Base-by-base conservation (phyloP, 139 green algal genomes). In the Tetradesmus obliquus region DNA sequence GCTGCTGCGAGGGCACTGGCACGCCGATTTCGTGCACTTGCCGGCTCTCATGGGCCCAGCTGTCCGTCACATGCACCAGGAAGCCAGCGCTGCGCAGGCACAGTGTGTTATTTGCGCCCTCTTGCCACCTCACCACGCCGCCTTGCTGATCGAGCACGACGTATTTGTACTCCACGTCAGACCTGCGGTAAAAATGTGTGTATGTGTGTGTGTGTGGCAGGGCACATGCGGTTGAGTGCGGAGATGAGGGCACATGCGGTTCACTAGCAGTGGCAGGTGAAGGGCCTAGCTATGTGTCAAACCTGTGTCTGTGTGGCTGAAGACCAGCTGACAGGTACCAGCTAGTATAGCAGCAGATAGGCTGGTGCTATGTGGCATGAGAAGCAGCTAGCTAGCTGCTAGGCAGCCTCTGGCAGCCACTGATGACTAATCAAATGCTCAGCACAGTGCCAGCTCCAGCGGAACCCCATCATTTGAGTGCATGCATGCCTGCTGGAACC, bases 101-200 rank as follows among this genome's bases (percentile, higher is more conserved):
- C 10, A 91, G 55, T 24, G 8, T 76, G 88, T 91, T 91, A 55
- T 91, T 91, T 5, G 55, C 8, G 2, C 88, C 88, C 76, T 86
- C 79, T 55, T 91, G 88, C 88, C 88, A 91, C 15, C 88, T 9
- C 1, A 81, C 19, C 0, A 86, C 79, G 55, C 17, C 17, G 45
- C 76, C 55, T 2, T 54, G 20, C 12, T 71, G 45, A 12, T 17
- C 6, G 10, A 86, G 15, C 7, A 91, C 88, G 4, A 91, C 32
- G 57, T 91, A 91, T 19, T 91, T 91, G 76, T 91, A 91, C 72
- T 91, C 74, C 7, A 91, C n/a, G 55, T 91, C 79, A 12, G 71
- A 53, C 88, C 88, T 91, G 74, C 55, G 32, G 32, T 45, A 45
- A 45, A 62, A 19, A 91, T 24, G 54, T 19, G 20, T 7, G 12